These are phyloP conservation scores for Quercus robur DNA, from an alignment of 306 rosid species.

Conservation along the genomic window DNA sequence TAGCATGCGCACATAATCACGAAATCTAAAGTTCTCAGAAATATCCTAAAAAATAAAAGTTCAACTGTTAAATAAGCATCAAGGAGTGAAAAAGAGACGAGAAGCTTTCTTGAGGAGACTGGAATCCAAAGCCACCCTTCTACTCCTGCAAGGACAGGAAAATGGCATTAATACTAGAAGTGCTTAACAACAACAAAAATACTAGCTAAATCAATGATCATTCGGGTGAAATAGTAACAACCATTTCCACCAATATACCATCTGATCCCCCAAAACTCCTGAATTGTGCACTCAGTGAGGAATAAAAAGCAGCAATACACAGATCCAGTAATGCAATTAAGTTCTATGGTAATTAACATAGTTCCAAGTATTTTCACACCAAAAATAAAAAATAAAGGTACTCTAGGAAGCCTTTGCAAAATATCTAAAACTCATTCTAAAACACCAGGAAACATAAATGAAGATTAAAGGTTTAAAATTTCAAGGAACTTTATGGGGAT, in stretches of 20 bases:
- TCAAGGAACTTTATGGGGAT: not conserved
- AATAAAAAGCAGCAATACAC: not conserved
- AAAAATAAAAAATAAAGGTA: not conserved
- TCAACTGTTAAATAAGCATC: not conserved
- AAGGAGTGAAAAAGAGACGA: not conserved
- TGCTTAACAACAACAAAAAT: not conserved
- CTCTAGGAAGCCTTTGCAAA: not conserved
- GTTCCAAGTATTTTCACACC: not conserved
- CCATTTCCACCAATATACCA: not conserved
- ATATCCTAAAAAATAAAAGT: not conserved
- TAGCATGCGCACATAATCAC: not conserved
- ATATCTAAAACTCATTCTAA: not conserved
- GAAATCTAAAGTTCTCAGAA: not conserved
- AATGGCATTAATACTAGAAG: not conserved
- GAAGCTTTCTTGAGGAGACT: not conserved
- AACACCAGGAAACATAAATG: not conserved
- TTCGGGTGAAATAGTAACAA: not conserved
- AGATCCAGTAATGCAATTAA: not conserved
- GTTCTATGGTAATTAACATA: not conserved
- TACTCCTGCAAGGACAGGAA: constrained; percentile 5
- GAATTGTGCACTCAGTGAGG: not conserved
- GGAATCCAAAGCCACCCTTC: not conserved
- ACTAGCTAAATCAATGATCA: not conserved
- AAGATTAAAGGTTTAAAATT: not conserved
- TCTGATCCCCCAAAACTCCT: not conserved